Percentiles rank a stretch among this genome's conserved stretches.
Evolutionary conservation across 2,329 filamentous ascomycete genomes (phyloP).

Genomic region (Pyrenophora tritici-repentis): DNA sequence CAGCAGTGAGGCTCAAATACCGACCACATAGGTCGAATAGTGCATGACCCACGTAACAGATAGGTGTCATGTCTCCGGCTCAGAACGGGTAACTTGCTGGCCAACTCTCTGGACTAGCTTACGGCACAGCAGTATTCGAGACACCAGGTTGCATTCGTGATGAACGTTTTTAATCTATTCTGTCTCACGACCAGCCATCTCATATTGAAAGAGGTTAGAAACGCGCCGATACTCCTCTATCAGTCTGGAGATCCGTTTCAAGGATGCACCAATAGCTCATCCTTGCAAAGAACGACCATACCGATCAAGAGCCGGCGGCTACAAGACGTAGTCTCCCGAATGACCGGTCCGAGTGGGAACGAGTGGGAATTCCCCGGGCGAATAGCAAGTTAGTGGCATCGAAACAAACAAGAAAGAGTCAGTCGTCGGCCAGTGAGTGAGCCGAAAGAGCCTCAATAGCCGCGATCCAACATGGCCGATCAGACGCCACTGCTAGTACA

Average conservation of each 20-base stretch:
- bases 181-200: slow-evolving; percentile 1
- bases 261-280: slow-evolving; percentile 1
- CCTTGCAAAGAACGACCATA: slow-evolving; percentile 8
- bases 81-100: background rate
- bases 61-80: no score
- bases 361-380: slow-evolving; percentile 13
- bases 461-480: slow-evolving; percentile 16
- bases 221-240: background rate
- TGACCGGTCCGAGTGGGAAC: slow-evolving; percentile 8
- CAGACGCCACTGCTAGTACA: slow-evolving; percentile 18
- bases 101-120: background rate
- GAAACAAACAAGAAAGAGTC: slow-evolving; percentile 13
- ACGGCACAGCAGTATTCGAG: slow-evolving; percentile 3
- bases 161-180: background rate
- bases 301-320: slow-evolving; percentile 19
- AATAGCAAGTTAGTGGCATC: slow-evolving; percentile 18
- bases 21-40: no score
- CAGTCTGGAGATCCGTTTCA: background rate
- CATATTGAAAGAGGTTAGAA: background rate
- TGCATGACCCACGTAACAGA: no score
- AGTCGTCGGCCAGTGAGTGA: slow-evolving; percentile 18
- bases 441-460: slow-evolving; percentile 17
- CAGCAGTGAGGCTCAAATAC: background rate
- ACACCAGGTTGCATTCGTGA: background rate
- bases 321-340: slow-evolving; percentile 15